Conservation (phyloP, 2,329 filamentous ascomycete genomes). For the Verticillium klebahnii region DNA sequence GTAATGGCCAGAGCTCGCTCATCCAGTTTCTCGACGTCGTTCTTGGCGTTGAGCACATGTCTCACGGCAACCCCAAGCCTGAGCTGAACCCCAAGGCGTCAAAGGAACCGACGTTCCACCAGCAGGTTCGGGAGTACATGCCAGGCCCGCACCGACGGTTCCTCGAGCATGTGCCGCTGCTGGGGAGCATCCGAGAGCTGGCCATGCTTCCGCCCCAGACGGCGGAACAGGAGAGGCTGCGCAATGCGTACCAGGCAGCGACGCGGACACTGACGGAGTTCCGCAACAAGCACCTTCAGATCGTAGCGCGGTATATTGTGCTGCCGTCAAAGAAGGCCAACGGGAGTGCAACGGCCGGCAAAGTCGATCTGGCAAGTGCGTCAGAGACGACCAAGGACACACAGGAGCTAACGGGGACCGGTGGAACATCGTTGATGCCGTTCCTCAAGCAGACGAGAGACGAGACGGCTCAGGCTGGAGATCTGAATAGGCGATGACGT, state of each 20-base stretch:
- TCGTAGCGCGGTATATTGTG: slow-evolving; percentile 88
- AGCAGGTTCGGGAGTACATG: slow-evolving; percentile 85
- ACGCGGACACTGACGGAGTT: slow-evolving; percentile 71
- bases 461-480: slow-evolving; percentile 57
- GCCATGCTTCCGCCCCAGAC: slow-evolving; percentile 51
- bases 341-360: slow-evolving; percentile 19
- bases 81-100: slow-evolving; percentile 14
- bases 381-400: slow-evolving; percentile 28
- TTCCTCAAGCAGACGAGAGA: slow-evolving; percentile 87
- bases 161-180: slow-evolving; percentile 62
- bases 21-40: slow-evolving; percentile 92
- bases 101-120: slow-evolving; percentile 36
- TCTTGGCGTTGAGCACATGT: slow-evolving; percentile 72
- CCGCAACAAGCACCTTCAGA: slow-evolving; percentile 81
- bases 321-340: slow-evolving; percentile 57
- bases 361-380: slow-evolving; percentile 36
- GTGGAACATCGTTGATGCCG: slow-evolving; percentile 80
- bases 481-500: slow-evolving; percentile 11
- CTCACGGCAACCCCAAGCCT: slow-evolving; percentile 28
- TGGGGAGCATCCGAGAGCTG: slow-evolving; percentile 71
- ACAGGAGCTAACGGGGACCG: slow-evolving; percentile 69
- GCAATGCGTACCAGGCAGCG: slow-evolving; percentile 61
- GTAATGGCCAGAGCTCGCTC: slow-evolving; percentile 87
- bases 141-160: slow-evolving; percentile 78
- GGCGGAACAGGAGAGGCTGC: slow-evolving; percentile 40